phyloP scores from a whole-genome alignment of 2,329 filamentous ascomycete species.

The Neodidymelliopsis sp. region DNA sequence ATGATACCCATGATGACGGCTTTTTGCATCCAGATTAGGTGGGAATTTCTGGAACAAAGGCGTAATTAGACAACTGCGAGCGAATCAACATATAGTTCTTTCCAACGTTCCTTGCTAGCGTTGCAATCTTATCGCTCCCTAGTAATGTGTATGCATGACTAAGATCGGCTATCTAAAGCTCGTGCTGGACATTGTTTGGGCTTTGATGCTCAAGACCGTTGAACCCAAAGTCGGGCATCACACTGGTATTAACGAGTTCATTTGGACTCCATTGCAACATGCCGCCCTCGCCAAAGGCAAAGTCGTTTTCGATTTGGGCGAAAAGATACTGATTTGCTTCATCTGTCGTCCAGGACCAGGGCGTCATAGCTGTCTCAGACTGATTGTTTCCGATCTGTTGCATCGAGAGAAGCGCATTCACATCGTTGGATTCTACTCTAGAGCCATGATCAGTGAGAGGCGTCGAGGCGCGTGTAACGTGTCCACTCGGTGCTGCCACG shows the following conservation, averaged over 20 bases:
- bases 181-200: not conserved
- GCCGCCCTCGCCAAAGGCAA: slow-evolving; percentile 39
- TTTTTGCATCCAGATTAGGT: too few relatives aligned
- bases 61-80: too few relatives aligned
- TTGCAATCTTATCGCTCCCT: too few relatives aligned
- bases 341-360: slow-evolving; percentile 40
- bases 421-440: slow-evolving; percentile 8
- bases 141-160: not conserved
- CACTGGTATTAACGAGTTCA: slow-evolving; percentile 19
- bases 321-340: slow-evolving; percentile 43
- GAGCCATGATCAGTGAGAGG: not conserved
- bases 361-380: slow-evolving; percentile 21
- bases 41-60: too few relatives aligned
- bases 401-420: slow-evolving; percentile 11
- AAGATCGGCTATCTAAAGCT: not conserved
- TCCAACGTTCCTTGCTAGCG: too few relatives aligned
- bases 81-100: too few relatives aligned
- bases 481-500: slow-evolving; percentile 18
- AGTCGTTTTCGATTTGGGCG: slow-evolving; percentile 42
- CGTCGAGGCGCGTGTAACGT: slow-evolving; percentile 11
- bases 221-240: slow-evolving; percentile 26
- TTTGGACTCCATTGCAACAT: slow-evolving; percentile 32
- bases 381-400: slow-evolving; percentile 7
- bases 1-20: not conserved
- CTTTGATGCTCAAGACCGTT: slow-evolving; percentile 9